These are phyloP conservation scores for Setomelanomma holmii DNA, from an alignment of 2,329 filamentous ascomycete genomes.

Conservation along the genomic window DNA sequence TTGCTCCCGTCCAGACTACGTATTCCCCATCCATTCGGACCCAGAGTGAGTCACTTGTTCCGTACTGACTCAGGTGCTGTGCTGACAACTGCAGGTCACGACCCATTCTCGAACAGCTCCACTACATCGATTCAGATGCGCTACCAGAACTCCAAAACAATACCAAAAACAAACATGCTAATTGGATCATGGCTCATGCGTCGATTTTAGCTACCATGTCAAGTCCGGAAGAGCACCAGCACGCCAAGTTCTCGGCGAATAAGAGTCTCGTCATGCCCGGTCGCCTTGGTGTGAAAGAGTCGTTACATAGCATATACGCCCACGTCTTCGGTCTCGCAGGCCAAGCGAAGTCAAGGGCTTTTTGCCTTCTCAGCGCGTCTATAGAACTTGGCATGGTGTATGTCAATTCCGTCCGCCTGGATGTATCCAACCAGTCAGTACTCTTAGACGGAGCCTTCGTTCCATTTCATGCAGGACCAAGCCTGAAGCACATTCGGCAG, in stretches of 20 bases:
- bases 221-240: neutral
- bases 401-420: slow-evolving; percentile 15
- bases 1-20: slow-evolving; percentile 7
- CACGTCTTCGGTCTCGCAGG: slow-evolving; percentile 17
- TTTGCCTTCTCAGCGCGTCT: slow-evolving; percentile 30
- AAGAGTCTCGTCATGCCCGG: neutral
- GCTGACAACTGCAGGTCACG: neutral
- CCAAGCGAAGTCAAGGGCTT: slow-evolving; percentile 23
- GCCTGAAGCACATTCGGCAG: slow-evolving; percentile 20
- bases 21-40: neutral
- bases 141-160: slow-evolving; percentile 6
- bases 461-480: no score
- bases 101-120: slow-evolving; percentile 5
- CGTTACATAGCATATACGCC: neutral
- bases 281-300: slow-evolving; percentile 34
- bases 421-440: slow-evolving; percentile 15
- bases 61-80: neutral
- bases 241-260: neutral
- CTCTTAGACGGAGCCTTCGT: neutral
- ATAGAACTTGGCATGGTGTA: neutral
- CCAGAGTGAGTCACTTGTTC: neutral
- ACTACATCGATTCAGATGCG: slow-evolving; percentile 5
- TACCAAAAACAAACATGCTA: neutral
- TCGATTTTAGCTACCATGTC: neutral
- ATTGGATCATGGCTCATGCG: neutral